Base-by-base conservation (phyloP, 768 basidiomycete species). In the Lactarius quietus region DNA sequence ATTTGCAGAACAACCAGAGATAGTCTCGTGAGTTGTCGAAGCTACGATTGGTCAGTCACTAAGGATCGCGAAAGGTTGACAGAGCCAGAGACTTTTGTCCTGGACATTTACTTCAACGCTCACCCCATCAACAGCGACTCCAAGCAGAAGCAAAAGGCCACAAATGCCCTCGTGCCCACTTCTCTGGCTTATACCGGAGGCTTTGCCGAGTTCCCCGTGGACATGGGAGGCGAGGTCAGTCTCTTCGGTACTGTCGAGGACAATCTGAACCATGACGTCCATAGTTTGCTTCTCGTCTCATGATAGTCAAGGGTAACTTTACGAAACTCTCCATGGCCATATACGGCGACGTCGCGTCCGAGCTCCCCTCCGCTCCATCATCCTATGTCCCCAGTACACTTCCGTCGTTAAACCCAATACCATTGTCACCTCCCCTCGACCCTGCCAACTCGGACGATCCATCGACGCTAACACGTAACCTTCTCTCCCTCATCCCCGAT, bases 241-340 rank as follows among this genome's bases (percentile, higher is more conserved):
- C 10, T 23, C 15, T 17, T 4, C 26, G 10, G n/a, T 17, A 15
- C 45, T 57, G 55, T 10, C 31, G 5, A 33, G n/a, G 10, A 23
- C 18, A 62, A 62, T 70, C 51, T 69, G 56, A 52, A 28, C 23
- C 26, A 59, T 51, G 35, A 29, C 38, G 35, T 61, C 20, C 26
- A 41, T 72, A 90, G 88, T 86, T 83, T 73, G 83, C 86, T 4
- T 91, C 90, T 26, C 86, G 91, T 52, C 78, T 93, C 35, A 86
- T 93, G 82, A 89, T 93, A 63, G 80, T 93, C 67, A 87, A 86
- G 71, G 92, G 91, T n/a, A 78, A 83, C 39, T 92, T 91, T 73
- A 76, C 83, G 57, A 78, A 77, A 64, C 76, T 90, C 23, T 89
- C 90, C 15, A 76, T 90, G 70, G 87, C 88, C 17, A 78, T 82